A percentile compares a stretch with the other conserved stretches of the same genome.
Conservation (phyloP, 1,284 basidiomycete species). For the Rhodotorula sp. region DNA sequence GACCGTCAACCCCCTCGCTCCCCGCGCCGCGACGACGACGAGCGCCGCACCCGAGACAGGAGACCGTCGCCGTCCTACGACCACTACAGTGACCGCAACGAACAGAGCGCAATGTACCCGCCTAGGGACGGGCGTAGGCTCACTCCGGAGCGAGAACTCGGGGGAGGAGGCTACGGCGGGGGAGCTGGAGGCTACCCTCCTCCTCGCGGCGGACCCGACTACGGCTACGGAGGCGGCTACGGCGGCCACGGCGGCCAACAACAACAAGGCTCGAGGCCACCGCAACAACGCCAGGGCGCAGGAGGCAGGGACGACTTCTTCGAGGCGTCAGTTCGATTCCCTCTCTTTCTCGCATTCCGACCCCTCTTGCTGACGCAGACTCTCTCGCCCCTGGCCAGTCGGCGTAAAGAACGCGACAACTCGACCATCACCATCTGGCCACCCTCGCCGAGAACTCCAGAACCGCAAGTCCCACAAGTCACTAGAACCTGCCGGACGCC, state of each 20-base stretch:
- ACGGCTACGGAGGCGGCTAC: slow-evolving; percentile 3
- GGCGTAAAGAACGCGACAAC: slow-evolving; percentile 67
- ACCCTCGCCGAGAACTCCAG: slow-evolving; percentile 67
- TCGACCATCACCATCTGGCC: slow-evolving; percentile 76
- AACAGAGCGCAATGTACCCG: neutral
- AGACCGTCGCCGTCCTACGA: slow-evolving; percentile 37
- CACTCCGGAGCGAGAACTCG: slow-evolving; percentile 36
- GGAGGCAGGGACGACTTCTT: slow-evolving; percentile 39
- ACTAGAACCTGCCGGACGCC: too few species aligned
- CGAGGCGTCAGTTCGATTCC: slow-evolving; percentile 31
- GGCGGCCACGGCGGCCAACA: neutral
- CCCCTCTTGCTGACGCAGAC: neutral
- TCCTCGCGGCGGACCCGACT: neutral
- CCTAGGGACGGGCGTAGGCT: slow-evolving; percentile 12
- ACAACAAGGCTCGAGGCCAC: slow-evolving; percentile 1
- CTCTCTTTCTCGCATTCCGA: neutral
- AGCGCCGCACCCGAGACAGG: neutral
- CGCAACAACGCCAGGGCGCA: neutral
- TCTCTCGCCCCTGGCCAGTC: slow-evolving; percentile 56
- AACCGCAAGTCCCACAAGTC: slow-evolving; percentile 42
- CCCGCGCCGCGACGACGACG: neutral
- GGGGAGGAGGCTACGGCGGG: slow-evolving; percentile 2
- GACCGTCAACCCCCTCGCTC: slow-evolving; percentile 3
- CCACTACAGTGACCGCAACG: slow-evolving; percentile 11
- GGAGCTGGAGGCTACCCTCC: neutral